Conservation (phyloP, 2,329 filamentous ascomycete species). For the Pyrenophora teres region DNA sequence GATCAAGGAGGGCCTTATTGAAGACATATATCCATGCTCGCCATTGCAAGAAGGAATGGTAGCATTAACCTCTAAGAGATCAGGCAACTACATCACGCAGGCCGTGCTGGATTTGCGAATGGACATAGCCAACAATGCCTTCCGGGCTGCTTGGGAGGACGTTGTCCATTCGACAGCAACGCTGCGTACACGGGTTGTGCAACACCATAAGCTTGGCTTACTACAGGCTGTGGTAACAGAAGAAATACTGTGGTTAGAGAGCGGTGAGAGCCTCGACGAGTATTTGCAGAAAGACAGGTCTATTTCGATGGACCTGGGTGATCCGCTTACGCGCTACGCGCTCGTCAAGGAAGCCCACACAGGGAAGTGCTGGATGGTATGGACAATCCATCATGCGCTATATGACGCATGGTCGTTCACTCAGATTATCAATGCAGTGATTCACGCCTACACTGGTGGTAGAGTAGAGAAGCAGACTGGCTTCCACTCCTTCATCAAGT, state of each 20-base stretch:
- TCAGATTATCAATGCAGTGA: too few species aligned
- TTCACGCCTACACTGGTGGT: too few species aligned
- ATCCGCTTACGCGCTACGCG: constrained; percentile 19
- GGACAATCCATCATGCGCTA: constrained; percentile 26
- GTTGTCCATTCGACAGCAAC: too few species aligned
- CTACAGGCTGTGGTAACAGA: constrained; percentile 23
- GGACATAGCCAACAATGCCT: not conserved
- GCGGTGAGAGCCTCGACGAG: too few species aligned
- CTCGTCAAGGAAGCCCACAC: not conserved
- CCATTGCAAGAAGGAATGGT: too few species aligned
- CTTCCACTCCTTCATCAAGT: not conserved
- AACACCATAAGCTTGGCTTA: not conserved
- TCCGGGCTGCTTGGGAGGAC: too few species aligned
- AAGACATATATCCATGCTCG: too few species aligned
- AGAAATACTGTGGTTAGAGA: not conserved
- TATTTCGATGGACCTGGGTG: not conserved
- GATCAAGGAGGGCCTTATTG: too few species aligned
- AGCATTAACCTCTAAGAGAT: constrained; percentile 49
- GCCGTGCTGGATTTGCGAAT: constrained; percentile 43
- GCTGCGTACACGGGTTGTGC: too few species aligned
- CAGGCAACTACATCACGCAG: constrained; percentile 52
- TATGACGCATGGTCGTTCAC: too few species aligned
- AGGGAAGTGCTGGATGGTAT: constrained; percentile 28
- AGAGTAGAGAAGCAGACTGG: too few species aligned
- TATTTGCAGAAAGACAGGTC: too few species aligned